A percentile compares a stretch with the other conserved stretches of the same genome.
phyloP scores from a whole-genome alignment of 176 grass and related monocot species.

The Zea mays region DNA sequence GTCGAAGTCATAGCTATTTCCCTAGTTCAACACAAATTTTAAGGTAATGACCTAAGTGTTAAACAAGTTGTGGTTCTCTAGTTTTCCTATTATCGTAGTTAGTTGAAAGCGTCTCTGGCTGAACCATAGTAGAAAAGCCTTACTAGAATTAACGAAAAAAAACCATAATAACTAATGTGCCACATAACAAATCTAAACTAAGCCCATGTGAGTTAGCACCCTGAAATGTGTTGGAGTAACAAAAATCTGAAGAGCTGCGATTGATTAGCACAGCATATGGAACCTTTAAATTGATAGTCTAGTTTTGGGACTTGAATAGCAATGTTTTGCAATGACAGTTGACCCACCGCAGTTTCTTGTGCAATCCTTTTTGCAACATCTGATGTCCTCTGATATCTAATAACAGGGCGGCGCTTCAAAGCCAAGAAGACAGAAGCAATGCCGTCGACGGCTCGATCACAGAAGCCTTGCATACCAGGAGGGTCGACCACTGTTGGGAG shows the following conservation, averaged over 20 bases:
- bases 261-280: neutral
- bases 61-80: neutral
- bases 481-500: conserved; percentile 75
- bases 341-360: conserved; percentile 84
- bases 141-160: neutral
- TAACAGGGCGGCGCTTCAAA: conserved; percentile 84
- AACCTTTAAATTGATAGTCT: conserved; percentile 1
- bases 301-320: neutral
- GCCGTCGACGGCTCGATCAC: conserved; percentile 91
- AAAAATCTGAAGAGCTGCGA: conserved; percentile 24
- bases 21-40: conserved; percentile 9
- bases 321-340: conserved; percentile 5
- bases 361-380: conserved; percentile 91
- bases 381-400: conserved; percentile 84
- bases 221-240: conserved; percentile 6
- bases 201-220: neutral
- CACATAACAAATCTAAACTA: neutral
- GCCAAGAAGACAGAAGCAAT: conserved; percentile 92
- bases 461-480: conserved; percentile 73
- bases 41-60: neutral
- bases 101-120: neutral
- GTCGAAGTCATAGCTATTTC: neutral
- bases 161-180: neutral
- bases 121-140: neutral
- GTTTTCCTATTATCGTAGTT: neutral